Percentiles rank a stretch among this genome's conserved stretches.
Evolutionary conservation across 1,139 yeast species (phyloP).

Genomic region (Yamadazyma atmosphaerica): DNA sequence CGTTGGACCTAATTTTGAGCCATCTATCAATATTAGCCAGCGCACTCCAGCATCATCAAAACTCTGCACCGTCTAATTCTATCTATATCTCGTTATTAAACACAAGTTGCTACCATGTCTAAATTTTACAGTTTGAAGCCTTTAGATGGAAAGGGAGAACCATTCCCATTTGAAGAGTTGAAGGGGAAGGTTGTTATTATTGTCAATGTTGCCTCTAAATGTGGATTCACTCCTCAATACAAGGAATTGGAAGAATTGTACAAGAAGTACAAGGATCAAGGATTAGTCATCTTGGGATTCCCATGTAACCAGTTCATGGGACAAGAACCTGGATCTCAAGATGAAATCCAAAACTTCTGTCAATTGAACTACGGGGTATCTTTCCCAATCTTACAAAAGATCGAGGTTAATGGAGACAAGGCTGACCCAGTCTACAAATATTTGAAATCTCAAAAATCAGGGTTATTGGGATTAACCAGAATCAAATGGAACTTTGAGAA

Average conservation of each 20-base stretch:
- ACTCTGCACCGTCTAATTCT: no score
- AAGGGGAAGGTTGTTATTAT: conserved; percentile 89
- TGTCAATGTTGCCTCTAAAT: conserved; percentile 93
- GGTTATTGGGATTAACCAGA: conserved; percentile 45
- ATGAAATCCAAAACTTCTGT: conserved; percentile 44
- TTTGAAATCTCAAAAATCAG: conserved; percentile 58
- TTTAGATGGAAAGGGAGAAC: conserved; percentile 49
- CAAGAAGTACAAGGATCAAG: conserved; percentile 73
- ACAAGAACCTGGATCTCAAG: conserved; percentile 47
- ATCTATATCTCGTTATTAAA: no score
- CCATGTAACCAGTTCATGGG: conserved; percentile 75
- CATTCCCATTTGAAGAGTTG: conserved; percentile 65
- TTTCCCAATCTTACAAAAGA: conserved; percentile 84
- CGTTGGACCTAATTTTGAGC: no score
- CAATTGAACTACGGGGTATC: conserved; percentile 54
- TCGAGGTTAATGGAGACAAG: conserved; percentile 84
- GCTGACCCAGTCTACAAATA: conserved; percentile 80
- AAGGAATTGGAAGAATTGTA: conserved; percentile 78
- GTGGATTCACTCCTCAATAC: conserved; percentile 83
- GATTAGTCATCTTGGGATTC: conserved; percentile 82
- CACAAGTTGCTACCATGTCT: conserved; percentile 25
- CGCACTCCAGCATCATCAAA: not conserved
- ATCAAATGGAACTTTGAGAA: conserved; percentile 55
- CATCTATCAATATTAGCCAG: not conserved
- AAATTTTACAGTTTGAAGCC: conserved; percentile 44